Evolutionary conservation across 2,329 filamentous ascomycete species (phyloP), one percentile per base, ranked within the genome.

Genomic region (Epichloe glyceriae): DNA sequence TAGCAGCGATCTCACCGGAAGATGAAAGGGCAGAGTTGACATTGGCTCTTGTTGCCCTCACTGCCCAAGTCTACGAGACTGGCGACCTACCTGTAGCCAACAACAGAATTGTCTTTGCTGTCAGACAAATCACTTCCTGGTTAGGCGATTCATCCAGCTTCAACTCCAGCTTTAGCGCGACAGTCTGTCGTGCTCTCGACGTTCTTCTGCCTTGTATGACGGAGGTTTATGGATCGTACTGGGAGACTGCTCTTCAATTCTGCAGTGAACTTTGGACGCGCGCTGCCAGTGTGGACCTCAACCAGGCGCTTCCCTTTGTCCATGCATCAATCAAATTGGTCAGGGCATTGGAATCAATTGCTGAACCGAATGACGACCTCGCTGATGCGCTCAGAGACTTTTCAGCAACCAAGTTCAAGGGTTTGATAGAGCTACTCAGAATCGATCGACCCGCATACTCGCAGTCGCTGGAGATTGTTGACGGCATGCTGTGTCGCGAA

Each of bases 141-240:
- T 69, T 90, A 0, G 76, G 83, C 14, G 72, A 72, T 0, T 62
- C 70, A 0, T 67, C 73, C 15, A 65, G 67, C 1, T 53, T 78
- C 2, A 66, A 71, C 20, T 60, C 66, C n/a, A 64, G 66, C 50
- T 55, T 78, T n/a, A 63, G 70, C 53, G 62, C 74, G 33, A 68
- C 79, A 68, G 66, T 75, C 55, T 77, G 80, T 62, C 68, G 82
- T 58, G 73, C 72, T 53, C 61, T 88, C 49, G 69, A 78, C 2
- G 67, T 72, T 3, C 69, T 95, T 3, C 66, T 96, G 0, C 86
- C 87, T 2, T 78, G 77, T 40, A 83, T 96, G 58, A 78, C 80
- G 52, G 85, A 89, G 45, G 81, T 95, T 1, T 96, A 95, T 59
- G 93, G 91, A 0, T 80, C 86, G 0, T 87, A 95, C 61, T 98